These are phyloP conservation scores for Halenospora varia DNA, from an alignment of 495 filamentous ascomycete species.

Conservation along the genomic window DNA sequence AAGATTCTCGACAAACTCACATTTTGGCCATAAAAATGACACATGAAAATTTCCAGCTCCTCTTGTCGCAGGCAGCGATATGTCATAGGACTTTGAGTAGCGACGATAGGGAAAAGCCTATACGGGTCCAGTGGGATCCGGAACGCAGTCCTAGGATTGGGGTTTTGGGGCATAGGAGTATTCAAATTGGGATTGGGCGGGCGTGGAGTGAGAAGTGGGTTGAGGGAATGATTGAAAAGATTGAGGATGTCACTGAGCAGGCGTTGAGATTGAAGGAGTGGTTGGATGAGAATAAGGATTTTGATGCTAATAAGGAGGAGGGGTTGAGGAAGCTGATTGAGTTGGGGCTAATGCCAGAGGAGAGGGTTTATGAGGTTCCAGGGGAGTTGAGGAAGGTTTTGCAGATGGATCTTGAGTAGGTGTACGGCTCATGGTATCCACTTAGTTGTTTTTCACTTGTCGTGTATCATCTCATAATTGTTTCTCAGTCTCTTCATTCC, in stretches of 20 bases:
- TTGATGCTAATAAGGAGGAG: neutral
- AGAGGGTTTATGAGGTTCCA: constrained; percentile 40
- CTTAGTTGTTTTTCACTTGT: too few species aligned
- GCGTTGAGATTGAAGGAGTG: constrained; percentile 40
- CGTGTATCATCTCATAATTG: too few species aligned
- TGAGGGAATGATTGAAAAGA: constrained; percentile 46
- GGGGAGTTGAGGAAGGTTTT: constrained; percentile 32
- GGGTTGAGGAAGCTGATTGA: constrained; percentile 34
- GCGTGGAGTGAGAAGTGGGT: constrained; percentile 39
- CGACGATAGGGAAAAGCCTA: constrained; percentile 31
- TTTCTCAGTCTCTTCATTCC: too few species aligned
- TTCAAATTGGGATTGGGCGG: constrained; percentile 57
- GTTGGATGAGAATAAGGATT: neutral
- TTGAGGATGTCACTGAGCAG: constrained; percentile 54
- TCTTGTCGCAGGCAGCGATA: constrained; percentile 31
- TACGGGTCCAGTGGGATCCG: constrained; percentile 62
- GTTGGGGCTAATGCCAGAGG: constrained; percentile 38
- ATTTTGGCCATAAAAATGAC: constrained; percentile 51
- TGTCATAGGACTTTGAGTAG: constrained; percentile 5
- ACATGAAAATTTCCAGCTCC: constrained; percentile 36
- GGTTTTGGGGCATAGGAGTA: constrained; percentile 43
- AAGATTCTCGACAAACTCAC: constrained; percentile 43
- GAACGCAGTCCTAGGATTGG: constrained; percentile 43
- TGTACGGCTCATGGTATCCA: too few species aligned
- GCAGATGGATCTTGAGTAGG: too few species aligned